Percentiles rank a stretch among this genome's conserved stretches.
Conservation (phyloP, 179 eudicot species). For the Gypsophila paniculata region DNA sequence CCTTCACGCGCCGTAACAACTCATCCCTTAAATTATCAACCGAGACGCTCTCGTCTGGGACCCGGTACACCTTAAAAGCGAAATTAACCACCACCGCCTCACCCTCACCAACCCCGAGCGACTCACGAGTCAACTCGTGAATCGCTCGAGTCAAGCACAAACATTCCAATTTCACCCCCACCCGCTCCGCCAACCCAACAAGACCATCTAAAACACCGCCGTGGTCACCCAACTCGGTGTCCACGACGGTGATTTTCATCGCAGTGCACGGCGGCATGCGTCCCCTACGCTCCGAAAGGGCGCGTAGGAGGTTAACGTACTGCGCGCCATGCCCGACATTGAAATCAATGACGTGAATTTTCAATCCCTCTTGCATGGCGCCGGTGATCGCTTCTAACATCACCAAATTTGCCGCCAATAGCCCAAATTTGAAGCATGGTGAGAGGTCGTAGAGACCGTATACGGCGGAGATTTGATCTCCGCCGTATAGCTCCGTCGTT, state of each 20-base stretch:
- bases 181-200: conserved; percentile 31
- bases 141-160: conserved; percentile 27
- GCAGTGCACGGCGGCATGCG: background rate
- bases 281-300: conserved; percentile 38
- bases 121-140: conserved; percentile 43
- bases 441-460: conserved; percentile 54
- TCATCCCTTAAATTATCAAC: conserved; percentile 79
- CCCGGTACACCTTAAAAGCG: conserved; percentile 52
- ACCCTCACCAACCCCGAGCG: conserved; percentile 40
- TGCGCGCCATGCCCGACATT: conserved; percentile 70
- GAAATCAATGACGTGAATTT: conserved; percentile 72
- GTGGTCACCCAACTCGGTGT: conserved; percentile 28
- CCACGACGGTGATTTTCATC: conserved; percentile 50
- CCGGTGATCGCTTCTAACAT: conserved; percentile 55
- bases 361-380: conserved; percentile 21
- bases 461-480: conserved; percentile 47
- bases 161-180: conserved; percentile 44
- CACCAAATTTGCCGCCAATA: conserved; percentile 66
- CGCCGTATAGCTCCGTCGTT: conserved; percentile 34
- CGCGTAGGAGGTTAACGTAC: conserved; percentile 64
- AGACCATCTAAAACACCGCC: conserved; percentile 34
- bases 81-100: conserved; percentile 78
- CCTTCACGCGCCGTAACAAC: conserved; percentile 72
- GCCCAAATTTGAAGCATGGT: conserved; percentile 68
- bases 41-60: conserved; percentile 92